These are phyloP conservation scores for Polyporus tsugae DNA, from an alignment of 1,284 basidiomycete species.

Conservation along the genomic window DNA sequence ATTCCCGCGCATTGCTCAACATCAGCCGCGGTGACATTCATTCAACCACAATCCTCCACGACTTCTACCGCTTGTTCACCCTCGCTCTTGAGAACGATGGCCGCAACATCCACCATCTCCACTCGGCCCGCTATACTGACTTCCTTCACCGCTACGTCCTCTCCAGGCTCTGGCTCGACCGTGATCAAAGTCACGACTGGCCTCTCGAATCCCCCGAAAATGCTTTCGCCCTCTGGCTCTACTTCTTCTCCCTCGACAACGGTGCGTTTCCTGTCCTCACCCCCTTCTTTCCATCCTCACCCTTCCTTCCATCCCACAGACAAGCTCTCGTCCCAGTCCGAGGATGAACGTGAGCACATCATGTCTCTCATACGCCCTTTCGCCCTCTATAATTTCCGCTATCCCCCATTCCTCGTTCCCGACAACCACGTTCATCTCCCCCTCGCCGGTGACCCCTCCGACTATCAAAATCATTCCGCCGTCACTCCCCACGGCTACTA, in stretches of 20 bases:
- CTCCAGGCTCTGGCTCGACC: constrained; percentile 53
- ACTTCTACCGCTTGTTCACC: constrained; percentile 64
- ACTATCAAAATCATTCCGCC: constrained; percentile 40
- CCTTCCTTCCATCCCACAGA: constrained; percentile 43
- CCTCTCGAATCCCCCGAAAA: constrained; percentile 58
- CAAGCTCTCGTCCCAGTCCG: constrained; percentile 50
- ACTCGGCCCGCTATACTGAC: constrained; percentile 54
- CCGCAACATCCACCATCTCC: constrained; percentile 64
- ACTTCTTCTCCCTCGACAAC: constrained; percentile 64
- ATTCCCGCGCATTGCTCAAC: constrained; percentile 50
- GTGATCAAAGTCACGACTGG: constrained; percentile 55
- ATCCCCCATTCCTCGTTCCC: constrained; percentile 64
- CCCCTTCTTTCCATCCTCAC: not conserved
- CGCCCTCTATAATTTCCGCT: constrained; percentile 55
- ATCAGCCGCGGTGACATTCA: constrained; percentile 52
- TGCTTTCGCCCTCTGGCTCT: constrained; percentile 65
- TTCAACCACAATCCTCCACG: constrained; percentile 42
- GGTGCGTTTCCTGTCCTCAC: constrained; percentile 43
- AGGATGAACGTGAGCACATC: constrained; percentile 52
- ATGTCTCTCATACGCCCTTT: constrained; percentile 63
- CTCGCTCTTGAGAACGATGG: constrained; percentile 83
- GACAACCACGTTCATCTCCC: constrained; percentile 66
- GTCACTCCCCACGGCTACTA: constrained; percentile 63
- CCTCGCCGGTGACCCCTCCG: constrained; percentile 46
- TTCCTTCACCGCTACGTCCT: constrained; percentile 57